Conservation (phyloP, 495 filamentous ascomycete species). For the Xylaria scruposa region DNA sequence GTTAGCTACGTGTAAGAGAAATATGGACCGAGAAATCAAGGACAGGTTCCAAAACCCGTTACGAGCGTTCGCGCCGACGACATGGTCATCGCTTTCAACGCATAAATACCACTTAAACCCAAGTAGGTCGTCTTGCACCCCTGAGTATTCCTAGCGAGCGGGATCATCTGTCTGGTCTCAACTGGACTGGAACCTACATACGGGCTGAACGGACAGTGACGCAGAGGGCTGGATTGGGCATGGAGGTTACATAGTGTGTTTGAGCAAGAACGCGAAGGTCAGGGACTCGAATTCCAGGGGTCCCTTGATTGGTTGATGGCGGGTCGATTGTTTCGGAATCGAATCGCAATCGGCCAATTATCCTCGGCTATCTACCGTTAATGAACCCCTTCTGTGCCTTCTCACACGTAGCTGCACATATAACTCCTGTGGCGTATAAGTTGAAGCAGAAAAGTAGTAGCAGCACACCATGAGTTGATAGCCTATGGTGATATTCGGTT, state of each 20-base stretch:
- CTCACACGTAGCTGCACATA: neutral
- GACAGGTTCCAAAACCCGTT: slow-evolving; percentile 12
- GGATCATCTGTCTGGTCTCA: neutral
- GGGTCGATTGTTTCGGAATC: slow-evolving; percentile 11
- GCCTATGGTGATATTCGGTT: neutral
- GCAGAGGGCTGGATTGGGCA: neutral
- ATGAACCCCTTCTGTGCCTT: neutral
- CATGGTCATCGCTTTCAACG: neutral
- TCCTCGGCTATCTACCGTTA: neutral
- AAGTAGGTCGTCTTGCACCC: neutral
- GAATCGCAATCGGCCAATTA: neutral
- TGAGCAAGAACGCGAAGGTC: slow-evolving; percentile 9
- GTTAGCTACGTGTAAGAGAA: slow-evolving; percentile 17
- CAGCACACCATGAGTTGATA: neutral
- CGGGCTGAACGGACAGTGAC: neutral
- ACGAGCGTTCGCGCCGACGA: slow-evolving; percentile 6
- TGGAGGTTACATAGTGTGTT: slow-evolving; percentile 6
- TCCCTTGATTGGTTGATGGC: slow-evolving; percentile 6
- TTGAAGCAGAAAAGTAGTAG: neutral
- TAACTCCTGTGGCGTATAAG: neutral
- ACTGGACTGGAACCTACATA: neutral
- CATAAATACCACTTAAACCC: neutral
- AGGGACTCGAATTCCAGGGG: slow-evolving; percentile 2
- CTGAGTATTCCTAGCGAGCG: neutral
- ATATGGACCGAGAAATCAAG: slow-evolving; percentile 8